Base-by-base conservation (phyloP, 2,329 filamentous ascomycete genomes). In the Cryphonectria parasitica region DNA sequence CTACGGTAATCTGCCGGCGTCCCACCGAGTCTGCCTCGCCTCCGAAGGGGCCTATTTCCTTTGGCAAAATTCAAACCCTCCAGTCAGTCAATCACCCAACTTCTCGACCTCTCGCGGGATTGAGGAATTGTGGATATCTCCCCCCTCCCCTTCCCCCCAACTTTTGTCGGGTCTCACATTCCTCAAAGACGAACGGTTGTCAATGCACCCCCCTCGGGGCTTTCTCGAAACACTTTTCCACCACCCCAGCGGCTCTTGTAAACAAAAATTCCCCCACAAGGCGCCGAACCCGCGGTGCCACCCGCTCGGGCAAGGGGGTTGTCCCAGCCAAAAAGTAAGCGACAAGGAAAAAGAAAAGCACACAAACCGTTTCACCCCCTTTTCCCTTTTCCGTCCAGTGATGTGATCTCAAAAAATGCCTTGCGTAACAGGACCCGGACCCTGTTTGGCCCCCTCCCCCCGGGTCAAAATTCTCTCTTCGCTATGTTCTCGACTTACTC, bases 311-410 rank as follows among this genome's bases (percentile, higher is more conserved):
- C 25, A 41, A n/a, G 45, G 45, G 45, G 1, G 8, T n/a, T n/a
- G 45, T 49, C 45, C 31, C 31, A 39, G 43, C 41, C 13, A 66
- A 45, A 58, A 19, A 49, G 4, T 11, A n/a, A 19, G 60, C 66
- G 56, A 2, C 15, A 43, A 15, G 13, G 2, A 43, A 11, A 36
- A 10, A 13, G 11, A 39, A 39, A 39, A 39, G 36, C 15, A 43
- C 41, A 43, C 41, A 15, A 49, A 17, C 52, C 17, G 67, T 69
- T 69, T 71, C 70, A 69, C 56, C 64, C 67, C 64, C 13, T 31
- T 8, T 19, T 64, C 60, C 61, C 67, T 64, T 25, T 10, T 31
- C 15, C 1, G 15, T 25, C 34, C 54, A 17, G 54, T 39, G 36
- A 39, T 39, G 36, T 58, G 54, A 31, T 34, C 54, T 19, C 54